Base-by-base conservation (phyloP, 192 early-diverging fungal genomes). In the Blastocladiella britannica region DNA sequence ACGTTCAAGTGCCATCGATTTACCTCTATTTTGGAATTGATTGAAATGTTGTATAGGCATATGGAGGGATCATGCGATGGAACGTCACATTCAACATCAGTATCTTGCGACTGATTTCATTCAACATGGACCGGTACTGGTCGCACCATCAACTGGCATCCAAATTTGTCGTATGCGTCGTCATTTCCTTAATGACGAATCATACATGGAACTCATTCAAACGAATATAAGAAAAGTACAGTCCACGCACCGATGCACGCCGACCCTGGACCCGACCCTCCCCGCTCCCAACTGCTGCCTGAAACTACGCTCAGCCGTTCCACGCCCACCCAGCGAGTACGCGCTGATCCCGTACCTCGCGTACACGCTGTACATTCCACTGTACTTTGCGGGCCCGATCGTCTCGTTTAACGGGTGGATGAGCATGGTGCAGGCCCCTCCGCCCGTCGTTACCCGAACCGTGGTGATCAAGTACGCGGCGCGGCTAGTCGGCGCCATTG, bases 51-150 rank as follows among this genome's bases (percentile, higher is more conserved):
- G 22, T 52, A 77, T 82, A 90, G 95, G 29, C 57, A 7, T 70
- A 77, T 60, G 68, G 63, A 7, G 93, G 91, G 5, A 58, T 93
- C 18, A 66, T 81, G 64, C 77, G 91, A 29, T 97, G 93, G 93
- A 74, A 84, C 60, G 67, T 92, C 25, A 82, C 80, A 4, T 93
- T 93, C 72, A 95, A 95, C 63, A 82, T 95, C 55, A 76, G 74
- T 3, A 82, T 88, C 71, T 76, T 97, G 6, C 78, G 87, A 15
- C 82, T 95, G 72, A 74, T 97, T 24, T 92, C 90, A 4, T 97
- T 84, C 64, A 77, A 83, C 53, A 83, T 95, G 84, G 93, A 97
- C 69, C 87, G 84, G 59, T 88, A 93, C 63, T 94, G 89, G 91
- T 59, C 55, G 51, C 60, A 51, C 31, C 37, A 27, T 31, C 8